phyloP scores from a whole-genome alignment of 176 grass and related monocot species.

The Paspalum vaginatum region DNA sequence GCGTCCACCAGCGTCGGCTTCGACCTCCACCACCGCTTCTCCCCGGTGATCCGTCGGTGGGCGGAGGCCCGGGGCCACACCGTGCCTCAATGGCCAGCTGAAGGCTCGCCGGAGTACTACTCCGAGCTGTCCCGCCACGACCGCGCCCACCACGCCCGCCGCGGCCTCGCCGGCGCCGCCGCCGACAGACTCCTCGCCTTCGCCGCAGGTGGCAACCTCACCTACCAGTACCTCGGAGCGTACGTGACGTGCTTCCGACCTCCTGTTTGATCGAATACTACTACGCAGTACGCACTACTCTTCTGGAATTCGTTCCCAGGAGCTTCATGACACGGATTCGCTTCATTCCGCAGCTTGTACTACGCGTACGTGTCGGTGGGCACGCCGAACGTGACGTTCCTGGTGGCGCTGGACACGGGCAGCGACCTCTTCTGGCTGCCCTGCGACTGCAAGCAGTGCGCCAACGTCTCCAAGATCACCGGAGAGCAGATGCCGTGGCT shows the following conservation, averaged over 20 bases:
- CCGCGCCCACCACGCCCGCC: slow-evolving; percentile 49
- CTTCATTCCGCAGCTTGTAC: slow-evolving; percentile 90
- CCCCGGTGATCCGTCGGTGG: slow-evolving; percentile 61
- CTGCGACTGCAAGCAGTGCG: slow-evolving; percentile 85
- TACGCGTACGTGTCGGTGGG: slow-evolving; percentile 80
- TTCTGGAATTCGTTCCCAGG: too few relatives aligned
- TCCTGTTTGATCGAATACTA: too few relatives aligned
- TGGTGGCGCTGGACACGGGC: slow-evolving; percentile 93
- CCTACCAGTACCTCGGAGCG: slow-evolving; percentile 45
- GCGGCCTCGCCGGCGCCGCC: slow-evolving; percentile 51
- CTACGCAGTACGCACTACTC: too few relatives aligned
- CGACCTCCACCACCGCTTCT: slow-evolving; percentile 80
- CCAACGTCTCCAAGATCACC: slow-evolving; percentile 4
- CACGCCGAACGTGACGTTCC: slow-evolving; percentile 83
- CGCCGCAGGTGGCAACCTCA: slow-evolving; percentile 64
- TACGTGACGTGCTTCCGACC: too few relatives aligned
- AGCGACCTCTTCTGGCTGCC: slow-evolving; percentile 97
- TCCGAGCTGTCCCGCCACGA: slow-evolving; percentile 61
- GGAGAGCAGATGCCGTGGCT: slow-evolving; percentile 12
- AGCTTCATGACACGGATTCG: too few relatives aligned
- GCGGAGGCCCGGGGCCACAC: slow-evolving; percentile 49
- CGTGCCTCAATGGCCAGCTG: slow-evolving; percentile 28
- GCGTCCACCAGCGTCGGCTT: slow-evolving; percentile 55
- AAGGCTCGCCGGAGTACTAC: slow-evolving; percentile 71
- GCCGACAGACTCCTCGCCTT: slow-evolving; percentile 45